Evolutionary conservation across 2,329 filamentous ascomycete genomes (phyloP).

Genomic region (Colletotrichum echinochloae): DNA sequence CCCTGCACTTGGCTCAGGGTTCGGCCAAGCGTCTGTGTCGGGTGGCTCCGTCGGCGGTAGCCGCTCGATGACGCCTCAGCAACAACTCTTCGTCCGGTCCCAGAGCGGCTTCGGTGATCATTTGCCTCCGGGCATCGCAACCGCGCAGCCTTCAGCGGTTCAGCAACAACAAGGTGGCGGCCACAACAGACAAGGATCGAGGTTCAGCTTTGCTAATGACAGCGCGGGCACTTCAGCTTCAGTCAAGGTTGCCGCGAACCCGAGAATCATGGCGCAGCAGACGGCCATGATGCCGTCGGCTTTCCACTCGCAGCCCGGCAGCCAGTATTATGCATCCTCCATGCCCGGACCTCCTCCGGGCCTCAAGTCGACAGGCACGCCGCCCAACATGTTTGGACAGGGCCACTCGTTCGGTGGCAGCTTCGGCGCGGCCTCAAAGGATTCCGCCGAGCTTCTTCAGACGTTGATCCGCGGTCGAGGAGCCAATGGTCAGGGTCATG

Average conservation of each 20-base stretch:
- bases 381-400: slow-evolving; percentile 94
- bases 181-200: slow-evolving; percentile 85
- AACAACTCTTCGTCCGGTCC: slow-evolving; percentile 77
- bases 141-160: slow-evolving; percentile 63
- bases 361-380: slow-evolving; percentile 93
- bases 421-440: slow-evolving; percentile 78
- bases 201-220: slow-evolving; percentile 90
- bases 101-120: slow-evolving; percentile 70
- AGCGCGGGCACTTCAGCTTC: slow-evolving; percentile 69
- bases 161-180: slow-evolving; percentile 72
- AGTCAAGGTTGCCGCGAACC: slow-evolving; percentile 82
- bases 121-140: slow-evolving; percentile 69
- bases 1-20: slow-evolving; percentile 61
- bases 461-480: slow-evolving; percentile 81
- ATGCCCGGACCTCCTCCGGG: slow-evolving; percentile 95
- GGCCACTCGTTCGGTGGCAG: slow-evolving; percentile 83
- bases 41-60: slow-evolving; percentile 69
- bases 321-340: slow-evolving; percentile 83
- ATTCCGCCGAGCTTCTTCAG: slow-evolving; percentile 81
- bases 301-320: slow-evolving; percentile 70
- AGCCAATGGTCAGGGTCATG: slow-evolving; percentile 78
- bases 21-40: slow-evolving; percentile 61
- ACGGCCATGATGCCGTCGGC: slow-evolving; percentile 84
- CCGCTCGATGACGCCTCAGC: slow-evolving; percentile 83
- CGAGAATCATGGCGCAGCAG: slow-evolving; percentile 85